phyloP scores from a whole-genome alignment of 2,329 filamentous ascomycete species.

The Trichoderma aggressivum region DNA sequence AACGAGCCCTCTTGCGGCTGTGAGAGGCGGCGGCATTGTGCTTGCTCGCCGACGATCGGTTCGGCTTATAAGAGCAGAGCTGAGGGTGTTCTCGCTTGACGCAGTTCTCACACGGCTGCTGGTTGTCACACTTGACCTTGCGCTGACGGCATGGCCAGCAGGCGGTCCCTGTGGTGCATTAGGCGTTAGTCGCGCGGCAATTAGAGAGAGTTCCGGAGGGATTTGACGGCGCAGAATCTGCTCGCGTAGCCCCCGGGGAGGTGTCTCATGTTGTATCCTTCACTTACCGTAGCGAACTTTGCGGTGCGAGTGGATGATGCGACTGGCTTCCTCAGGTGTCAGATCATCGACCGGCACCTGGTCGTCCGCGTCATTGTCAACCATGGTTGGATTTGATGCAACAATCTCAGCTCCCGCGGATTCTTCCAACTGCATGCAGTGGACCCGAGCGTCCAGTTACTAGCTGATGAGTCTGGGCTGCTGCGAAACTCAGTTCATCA shows the following conservation, averaged over 20 bases:
- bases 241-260: not conserved
- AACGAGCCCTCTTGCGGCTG: slow-evolving; percentile 35
- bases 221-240: not conserved
- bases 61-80: slow-evolving; percentile 65
- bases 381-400: slow-evolving; percentile 34
- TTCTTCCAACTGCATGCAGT: not conserved
- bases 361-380: slow-evolving; percentile 42
- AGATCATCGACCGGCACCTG: slow-evolving; percentile 52
- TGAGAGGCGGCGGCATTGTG: slow-evolving; percentile 30
- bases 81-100: slow-evolving; percentile 62
- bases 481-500: slow-evolving; percentile 17
- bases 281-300: slow-evolving; percentile 63
- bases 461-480: not conserved
- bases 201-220: not conserved
- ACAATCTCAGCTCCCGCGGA: not conserved
- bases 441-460: slow-evolving; percentile 16
- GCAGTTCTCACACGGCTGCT: slow-evolving; percentile 66
- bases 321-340: slow-evolving; percentile 62
- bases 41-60: slow-evolving; percentile 42
- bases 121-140: slow-evolving; percentile 68
- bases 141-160: slow-evolving; percentile 67
- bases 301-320: slow-evolving; percentile 66
- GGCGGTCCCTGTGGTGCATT: slow-evolving; percentile 48
- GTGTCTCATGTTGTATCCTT: not conserved
- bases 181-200: slow-evolving; percentile 4